Conservation (phyloP, 192 early-diverging fungal genomes). For the Linnemannia schmuckeri region DNA sequence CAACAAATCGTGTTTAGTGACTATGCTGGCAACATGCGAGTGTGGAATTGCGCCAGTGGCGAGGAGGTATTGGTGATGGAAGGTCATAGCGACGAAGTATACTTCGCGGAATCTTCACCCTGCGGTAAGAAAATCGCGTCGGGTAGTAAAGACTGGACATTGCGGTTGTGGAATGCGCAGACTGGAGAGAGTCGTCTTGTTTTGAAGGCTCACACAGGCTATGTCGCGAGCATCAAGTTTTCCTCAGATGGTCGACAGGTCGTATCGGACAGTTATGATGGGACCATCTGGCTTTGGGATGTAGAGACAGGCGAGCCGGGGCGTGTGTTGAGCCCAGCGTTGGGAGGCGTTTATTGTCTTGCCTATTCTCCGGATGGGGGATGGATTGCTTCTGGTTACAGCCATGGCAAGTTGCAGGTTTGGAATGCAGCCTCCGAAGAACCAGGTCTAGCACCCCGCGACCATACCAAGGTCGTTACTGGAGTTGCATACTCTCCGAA, state of each 20-base stretch:
- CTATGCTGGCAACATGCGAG: neutral
- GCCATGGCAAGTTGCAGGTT: neutral
- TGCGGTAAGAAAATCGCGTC: neutral
- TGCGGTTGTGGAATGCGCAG: neutral
- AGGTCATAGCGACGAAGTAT: neutral
- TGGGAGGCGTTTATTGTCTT: no score
- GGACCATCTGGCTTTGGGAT: constrained; percentile 7
- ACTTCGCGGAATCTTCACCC: neutral
- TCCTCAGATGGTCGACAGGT: neutral
- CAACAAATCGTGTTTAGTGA: neutral
- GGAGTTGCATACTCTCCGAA: neutral
- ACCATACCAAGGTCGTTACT: neutral
- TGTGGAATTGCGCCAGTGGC: neutral
- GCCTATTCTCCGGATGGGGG: neutral
- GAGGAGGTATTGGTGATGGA: neutral
- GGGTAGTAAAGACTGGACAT: neutral
- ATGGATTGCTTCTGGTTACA: neutral
- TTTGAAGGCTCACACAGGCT: neutral
- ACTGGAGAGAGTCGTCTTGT: neutral
- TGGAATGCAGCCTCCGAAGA: neutral
- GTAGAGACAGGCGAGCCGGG: neutral
- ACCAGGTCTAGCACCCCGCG: neutral
- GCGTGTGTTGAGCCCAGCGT: no score
- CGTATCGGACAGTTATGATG: neutral
- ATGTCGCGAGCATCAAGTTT: neutral